Conservation (phyloP, 2,329 filamentous ascomycete genomes). For the Calonectria montana region DNA sequence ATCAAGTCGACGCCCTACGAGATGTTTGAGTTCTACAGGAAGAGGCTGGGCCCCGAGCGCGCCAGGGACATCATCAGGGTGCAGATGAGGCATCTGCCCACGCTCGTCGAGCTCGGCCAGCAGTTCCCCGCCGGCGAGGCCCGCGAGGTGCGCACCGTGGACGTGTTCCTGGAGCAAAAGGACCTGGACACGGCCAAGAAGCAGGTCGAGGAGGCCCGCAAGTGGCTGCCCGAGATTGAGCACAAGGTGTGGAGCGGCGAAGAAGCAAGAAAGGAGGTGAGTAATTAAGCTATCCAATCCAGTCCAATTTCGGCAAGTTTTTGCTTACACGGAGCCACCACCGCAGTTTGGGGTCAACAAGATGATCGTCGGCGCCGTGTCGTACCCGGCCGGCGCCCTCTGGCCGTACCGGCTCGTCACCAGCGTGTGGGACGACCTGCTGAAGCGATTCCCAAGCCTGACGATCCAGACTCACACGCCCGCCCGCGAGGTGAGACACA, state of each 20-base stretch:
- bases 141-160: conserved; percentile 58
- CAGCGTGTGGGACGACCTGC: conserved; percentile 55
- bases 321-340: neutral
- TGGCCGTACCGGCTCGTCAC: conserved; percentile 64
- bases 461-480: conserved; percentile 54
- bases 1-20: conserved; percentile 59
- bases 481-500: conserved; percentile 43
- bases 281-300: conserved; percentile 9
- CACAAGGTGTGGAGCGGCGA: conserved; percentile 48
- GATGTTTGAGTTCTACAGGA: conserved; percentile 50
- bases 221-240: conserved; percentile 54
- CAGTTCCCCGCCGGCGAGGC: conserved; percentile 53
- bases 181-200: conserved; percentile 48
- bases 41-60: conserved; percentile 45
- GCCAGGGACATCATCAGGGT: conserved; percentile 57
- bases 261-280: conserved; percentile 47
- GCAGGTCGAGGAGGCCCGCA: conserved; percentile 47
- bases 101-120: conserved; percentile 52
- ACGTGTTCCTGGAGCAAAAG: conserved; percentile 55
- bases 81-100: conserved; percentile 54
- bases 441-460: conserved; percentile 48
- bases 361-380: conserved; percentile 54
- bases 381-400: conserved; percentile 60
- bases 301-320: too few relatives aligned
- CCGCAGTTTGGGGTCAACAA: conserved; percentile 50